Evolutionary conservation across 805 yeast species (phyloP).

Genomic region (Candida taoyuanica): DNA sequence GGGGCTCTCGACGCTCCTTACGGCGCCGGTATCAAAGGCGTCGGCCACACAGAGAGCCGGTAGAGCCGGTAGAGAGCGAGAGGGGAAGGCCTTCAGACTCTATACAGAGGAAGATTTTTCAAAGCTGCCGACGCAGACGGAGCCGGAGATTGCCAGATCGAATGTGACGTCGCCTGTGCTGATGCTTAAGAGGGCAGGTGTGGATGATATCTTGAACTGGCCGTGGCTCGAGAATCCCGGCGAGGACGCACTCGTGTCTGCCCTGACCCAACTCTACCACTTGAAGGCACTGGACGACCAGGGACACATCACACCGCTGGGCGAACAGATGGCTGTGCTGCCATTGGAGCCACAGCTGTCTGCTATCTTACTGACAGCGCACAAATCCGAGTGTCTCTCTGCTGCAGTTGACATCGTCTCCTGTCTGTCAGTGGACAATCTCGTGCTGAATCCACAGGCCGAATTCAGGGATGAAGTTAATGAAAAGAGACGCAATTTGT

Average conservation of each 20-base stretch:
- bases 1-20: constrained; percentile 86
- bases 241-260: constrained; percentile 65
- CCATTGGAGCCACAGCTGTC: constrained; percentile 93
- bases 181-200: constrained; percentile 77
- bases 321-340: constrained; percentile 80
- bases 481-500: constrained; percentile 61
- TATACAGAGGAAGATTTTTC: constrained; percentile 70
- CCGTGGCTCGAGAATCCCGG: constrained; percentile 93
- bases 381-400: constrained; percentile 44
- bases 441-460: constrained; percentile 72
- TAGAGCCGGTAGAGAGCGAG: constrained; percentile 97
- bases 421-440: constrained; percentile 88
- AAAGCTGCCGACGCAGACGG: constrained; percentile 71
- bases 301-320: constrained; percentile 75
- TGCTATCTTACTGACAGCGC: constrained; percentile 74
- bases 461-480: constrained; percentile 83
- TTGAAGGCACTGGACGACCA: constrained; percentile 72
- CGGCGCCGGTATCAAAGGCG: constrained; percentile 90
- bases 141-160: constrained; percentile 86
- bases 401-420: constrained; percentile 86
- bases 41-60: constrained; percentile 95
- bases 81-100: constrained; percentile 84
- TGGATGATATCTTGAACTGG: constrained; percentile 81
- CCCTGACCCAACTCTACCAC: constrained; percentile 72
- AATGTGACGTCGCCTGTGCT: constrained; percentile 82